Conservation (phyloP, 1,284 basidiomycete species). For the Microstroma glucosiphilum region DNA sequence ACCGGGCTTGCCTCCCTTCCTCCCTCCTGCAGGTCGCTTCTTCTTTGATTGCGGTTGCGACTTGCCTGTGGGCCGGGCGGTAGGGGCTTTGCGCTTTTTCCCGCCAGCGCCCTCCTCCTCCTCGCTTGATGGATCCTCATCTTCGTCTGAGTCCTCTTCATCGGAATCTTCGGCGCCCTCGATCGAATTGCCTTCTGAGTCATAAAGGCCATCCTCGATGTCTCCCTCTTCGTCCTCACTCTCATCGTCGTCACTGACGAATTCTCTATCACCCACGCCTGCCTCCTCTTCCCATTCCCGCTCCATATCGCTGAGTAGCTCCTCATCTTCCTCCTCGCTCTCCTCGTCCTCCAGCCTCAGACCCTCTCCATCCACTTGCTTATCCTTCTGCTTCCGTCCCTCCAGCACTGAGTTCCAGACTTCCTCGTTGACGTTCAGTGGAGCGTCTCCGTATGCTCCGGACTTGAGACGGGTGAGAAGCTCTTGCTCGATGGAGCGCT, state of each 20-base stretch:
- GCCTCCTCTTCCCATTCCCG: conserved; percentile 37
- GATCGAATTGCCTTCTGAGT: conserved; percentile 15
- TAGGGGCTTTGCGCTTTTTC: conserved; percentile 11
- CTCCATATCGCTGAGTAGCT: conserved; percentile 35
- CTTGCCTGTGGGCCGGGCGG: background rate
- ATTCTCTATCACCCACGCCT: conserved; percentile 39
- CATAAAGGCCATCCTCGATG: conserved; percentile 13
- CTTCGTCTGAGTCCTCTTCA: conserved; percentile 10
- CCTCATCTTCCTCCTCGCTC: conserved; percentile 42
- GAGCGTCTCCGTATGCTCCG: conserved; percentile 95
- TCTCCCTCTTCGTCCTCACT: conserved; percentile 21
- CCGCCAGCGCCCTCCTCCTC: background rate
- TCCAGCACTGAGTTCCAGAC: conserved; percentile 70
- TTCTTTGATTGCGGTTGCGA: conserved; percentile 13
- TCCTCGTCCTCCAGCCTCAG: conserved; percentile 44
- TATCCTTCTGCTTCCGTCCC: conserved; percentile 17
- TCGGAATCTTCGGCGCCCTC: conserved; percentile 26
- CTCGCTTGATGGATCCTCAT: background rate
- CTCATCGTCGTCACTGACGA: conserved; percentile 44
- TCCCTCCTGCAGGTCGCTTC: conserved; percentile 9
- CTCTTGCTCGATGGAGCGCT: conserved; percentile 92
- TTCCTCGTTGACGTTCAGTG: conserved; percentile 94
- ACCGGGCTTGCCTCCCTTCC: conserved; percentile 18
- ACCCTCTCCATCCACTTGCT: conserved; percentile 6
- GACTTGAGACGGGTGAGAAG: conserved; percentile 88